phyloP scores from a whole-genome alignment of 768 basidiomycete genomes.

The Daedaleopsis nitida region DNA sequence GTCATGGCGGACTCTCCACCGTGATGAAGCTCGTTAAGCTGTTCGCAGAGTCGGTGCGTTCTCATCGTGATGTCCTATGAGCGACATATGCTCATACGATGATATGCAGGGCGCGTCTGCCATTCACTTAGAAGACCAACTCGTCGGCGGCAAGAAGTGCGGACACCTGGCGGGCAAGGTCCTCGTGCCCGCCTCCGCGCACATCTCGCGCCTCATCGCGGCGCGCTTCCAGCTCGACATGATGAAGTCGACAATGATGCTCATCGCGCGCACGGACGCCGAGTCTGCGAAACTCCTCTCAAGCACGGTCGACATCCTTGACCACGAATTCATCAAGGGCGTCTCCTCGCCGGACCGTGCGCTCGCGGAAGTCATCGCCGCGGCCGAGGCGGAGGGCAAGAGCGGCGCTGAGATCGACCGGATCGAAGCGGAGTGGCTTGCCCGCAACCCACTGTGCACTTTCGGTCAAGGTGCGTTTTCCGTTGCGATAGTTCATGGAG shows the following conservation, averaged over 20 bases:
- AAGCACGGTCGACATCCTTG: conserved; percentile 77
- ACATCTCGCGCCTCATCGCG: conserved; percentile 81
- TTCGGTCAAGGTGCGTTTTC: conserved; percentile 73
- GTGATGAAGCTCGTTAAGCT: conserved; percentile 95
- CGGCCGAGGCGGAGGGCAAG: conserved; percentile 65
- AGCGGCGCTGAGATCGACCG: conserved; percentile 69
- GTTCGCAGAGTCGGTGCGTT: conserved; percentile 84
- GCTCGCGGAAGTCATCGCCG: conserved; percentile 70
- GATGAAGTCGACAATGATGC: conserved; percentile 82
- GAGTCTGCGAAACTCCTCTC: conserved; percentile 85
- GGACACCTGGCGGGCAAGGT: conserved; percentile 93
- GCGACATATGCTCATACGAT: neutral
- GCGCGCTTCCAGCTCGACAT: conserved; percentile 91
- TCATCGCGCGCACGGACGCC: conserved; percentile 92
- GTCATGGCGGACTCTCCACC: conserved; percentile 90
- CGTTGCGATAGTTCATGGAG: neutral
- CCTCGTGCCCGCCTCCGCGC: conserved; percentile 86
- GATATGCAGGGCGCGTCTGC: conserved; percentile 71
- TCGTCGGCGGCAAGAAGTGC: conserved; percentile 95
- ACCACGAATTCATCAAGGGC: conserved; percentile 79
- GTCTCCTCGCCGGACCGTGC: conserved; percentile 51
- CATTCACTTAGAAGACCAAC: conserved; percentile 92
- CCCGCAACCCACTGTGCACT: conserved; percentile 67
- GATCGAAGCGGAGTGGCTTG: conserved; percentile 78
- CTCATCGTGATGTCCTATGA: neutral